Evolutionary conservation across 2,329 filamentous ascomycete species (phyloP).

Genomic region (Pseudogymnoascus pannorum): DNA sequence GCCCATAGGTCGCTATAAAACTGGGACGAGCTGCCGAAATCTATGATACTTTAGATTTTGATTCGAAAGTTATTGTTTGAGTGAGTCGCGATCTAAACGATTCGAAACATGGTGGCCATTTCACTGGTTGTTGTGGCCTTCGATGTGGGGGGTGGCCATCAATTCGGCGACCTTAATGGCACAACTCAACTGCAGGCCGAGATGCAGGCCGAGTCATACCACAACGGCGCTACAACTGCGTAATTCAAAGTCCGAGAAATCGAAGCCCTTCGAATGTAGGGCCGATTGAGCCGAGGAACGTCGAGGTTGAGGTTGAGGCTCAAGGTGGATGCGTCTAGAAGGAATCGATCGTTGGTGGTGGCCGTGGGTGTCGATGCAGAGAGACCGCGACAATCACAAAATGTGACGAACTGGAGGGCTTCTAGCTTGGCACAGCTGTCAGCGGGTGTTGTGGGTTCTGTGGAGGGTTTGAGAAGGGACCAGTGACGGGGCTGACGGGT

Average conservation of each 20-base stretch:
- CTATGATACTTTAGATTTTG: not conserved
- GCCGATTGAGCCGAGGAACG: not conserved
- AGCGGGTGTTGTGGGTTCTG: not conserved
- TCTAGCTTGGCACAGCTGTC: constrained; percentile 2
- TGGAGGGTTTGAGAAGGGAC: constrained; percentile 1
- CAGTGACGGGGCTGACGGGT: not conserved
- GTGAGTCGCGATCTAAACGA: not conserved
- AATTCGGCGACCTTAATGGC: not conserved
- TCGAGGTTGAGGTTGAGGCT: not conserved
- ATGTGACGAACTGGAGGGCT: not conserved
- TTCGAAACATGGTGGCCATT: constrained; percentile 1
- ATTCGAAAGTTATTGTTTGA: not conserved
- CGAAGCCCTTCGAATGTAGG: not conserved
- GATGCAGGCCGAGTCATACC: constrained; percentile 9
- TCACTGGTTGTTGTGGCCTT: not conserved
- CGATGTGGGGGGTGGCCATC: constrained; percentile 3
- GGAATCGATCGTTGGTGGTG: not conserved
- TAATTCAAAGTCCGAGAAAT: not conserved
- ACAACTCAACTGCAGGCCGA: not conserved
- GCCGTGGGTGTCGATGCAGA: not conserved
- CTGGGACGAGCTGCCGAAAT: not conserved
- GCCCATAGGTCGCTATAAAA: constrained; percentile 6
- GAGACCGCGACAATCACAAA: constrained; percentile 1
- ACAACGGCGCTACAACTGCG: not conserved
- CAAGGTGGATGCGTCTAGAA: not conserved